Percentiles rank a stretch among this genome's conserved stretches.
Evolutionary conservation across 1,139 yeast species (phyloP).

Genomic region (Debaryomycetaceae sp.): DNA sequence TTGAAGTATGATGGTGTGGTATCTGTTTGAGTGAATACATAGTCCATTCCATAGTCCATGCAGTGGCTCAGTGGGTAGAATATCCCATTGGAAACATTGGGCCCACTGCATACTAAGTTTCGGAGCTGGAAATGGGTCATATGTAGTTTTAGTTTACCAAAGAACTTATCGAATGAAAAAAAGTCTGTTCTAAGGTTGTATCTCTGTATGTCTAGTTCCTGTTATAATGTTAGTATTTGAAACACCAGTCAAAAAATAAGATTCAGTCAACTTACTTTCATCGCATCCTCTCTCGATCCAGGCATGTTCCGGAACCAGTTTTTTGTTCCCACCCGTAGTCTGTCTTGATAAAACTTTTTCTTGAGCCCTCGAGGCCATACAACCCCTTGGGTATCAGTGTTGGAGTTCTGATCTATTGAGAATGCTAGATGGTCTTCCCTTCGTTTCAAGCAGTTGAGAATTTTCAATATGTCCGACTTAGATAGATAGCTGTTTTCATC

Average conservation of each 20-base stretch:
- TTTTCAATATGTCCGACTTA: constrained; percentile 34
- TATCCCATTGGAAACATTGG: constrained; percentile 32
- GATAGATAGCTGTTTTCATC: constrained; percentile 34
- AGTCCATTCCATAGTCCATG: constrained; percentile 24
- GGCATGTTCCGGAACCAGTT: constrained; percentile 43
- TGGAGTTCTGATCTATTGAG: constrained; percentile 11
- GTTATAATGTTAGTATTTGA: constrained; percentile 15
- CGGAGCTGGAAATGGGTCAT: constrained; percentile 58
- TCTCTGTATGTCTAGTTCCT: constrained; percentile 23
- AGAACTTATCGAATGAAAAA: constrained; percentile 41
- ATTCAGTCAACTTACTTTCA: constrained; percentile 25
- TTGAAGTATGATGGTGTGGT: constrained; percentile 29
- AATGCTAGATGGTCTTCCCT: constrained; percentile 37
- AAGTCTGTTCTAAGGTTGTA: constrained; percentile 27
- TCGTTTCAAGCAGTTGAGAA: constrained; percentile 33
- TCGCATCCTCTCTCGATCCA: constrained; percentile 29
- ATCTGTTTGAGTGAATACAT: neutral
- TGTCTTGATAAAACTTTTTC: constrained; percentile 30
- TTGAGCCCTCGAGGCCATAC: constrained; percentile 32
- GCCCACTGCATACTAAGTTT: constrained; percentile 46
- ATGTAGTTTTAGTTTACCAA: constrained; percentile 43
- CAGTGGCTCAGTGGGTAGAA: constrained; percentile 40
- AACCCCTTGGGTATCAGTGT: constrained; percentile 36
- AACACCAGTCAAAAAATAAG: neutral
- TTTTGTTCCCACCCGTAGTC: constrained; percentile 31